phyloP scores from a whole-genome alignment of 2,329 filamentous ascomycete species.

The Apiospora saccharicola region DNA sequence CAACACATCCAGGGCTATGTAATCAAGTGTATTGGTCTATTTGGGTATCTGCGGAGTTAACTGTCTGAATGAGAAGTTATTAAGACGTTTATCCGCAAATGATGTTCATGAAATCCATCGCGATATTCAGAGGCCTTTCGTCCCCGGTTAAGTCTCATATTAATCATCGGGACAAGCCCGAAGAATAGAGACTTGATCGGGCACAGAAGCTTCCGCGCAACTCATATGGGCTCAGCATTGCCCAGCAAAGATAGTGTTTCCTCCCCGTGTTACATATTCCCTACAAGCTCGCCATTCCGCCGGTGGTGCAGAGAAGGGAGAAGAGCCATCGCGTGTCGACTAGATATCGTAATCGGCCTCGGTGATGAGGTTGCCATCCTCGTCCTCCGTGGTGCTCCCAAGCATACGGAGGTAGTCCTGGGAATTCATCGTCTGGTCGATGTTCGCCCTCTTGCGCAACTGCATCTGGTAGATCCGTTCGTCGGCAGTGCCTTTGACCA shows the following conservation, averaged over 20 bases:
- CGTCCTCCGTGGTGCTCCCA: background rate
- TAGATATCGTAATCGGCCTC: background rate
- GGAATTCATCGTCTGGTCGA: constrained; percentile 37
- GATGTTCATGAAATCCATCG: no score
- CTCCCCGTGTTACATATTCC: background rate
- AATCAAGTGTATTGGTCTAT: background rate
- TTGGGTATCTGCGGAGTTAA: background rate
- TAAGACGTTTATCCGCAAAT: background rate
- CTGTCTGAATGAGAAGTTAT: background rate
- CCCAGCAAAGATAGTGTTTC: background rate
- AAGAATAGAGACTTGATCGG: background rate
- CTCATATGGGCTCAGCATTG: background rate
- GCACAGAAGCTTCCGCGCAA: background rate
- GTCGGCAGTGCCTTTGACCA: constrained; percentile 65
- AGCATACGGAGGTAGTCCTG: background rate
- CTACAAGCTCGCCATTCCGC: background rate
- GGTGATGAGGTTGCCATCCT: background rate
- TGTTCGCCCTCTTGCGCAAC: constrained; percentile 56
- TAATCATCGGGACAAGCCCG: background rate
- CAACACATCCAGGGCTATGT: background rate
- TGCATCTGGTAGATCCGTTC: constrained; percentile 63
- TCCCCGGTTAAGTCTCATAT: background rate
- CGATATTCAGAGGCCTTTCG: no score
- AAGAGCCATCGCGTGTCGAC: background rate
- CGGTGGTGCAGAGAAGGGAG: background rate